These are phyloP conservation scores for Epichloe uncinata DNA, from an alignment of 2,329 filamentous ascomycete species.

Conservation along the genomic window DNA sequence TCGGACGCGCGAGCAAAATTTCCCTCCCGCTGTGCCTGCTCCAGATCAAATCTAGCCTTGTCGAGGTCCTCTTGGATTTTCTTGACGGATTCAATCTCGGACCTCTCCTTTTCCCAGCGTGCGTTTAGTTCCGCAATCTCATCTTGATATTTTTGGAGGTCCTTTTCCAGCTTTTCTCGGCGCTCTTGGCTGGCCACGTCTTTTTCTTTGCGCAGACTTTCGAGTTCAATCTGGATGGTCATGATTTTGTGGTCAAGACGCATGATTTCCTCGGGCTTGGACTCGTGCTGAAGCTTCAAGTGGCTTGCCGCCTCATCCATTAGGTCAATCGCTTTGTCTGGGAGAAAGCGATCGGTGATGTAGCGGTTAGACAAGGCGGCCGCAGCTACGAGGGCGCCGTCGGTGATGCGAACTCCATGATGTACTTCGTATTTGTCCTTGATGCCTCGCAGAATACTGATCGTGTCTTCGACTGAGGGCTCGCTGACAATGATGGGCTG, in stretches of 20 bases:
- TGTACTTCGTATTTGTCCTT: constrained; percentile 97
- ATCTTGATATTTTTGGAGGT: constrained; percentile 62
- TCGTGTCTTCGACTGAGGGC: constrained; percentile 79
- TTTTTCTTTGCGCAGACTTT: constrained; percentile 86
- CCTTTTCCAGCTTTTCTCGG: constrained; percentile 69
- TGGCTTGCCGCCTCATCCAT: constrained; percentile 93
- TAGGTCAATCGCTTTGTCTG: constrained; percentile 93
- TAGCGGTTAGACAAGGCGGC: constrained; percentile 90
- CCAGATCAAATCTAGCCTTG: constrained; percentile 69
- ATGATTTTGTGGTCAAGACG: constrained; percentile 88
- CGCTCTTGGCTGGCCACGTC: constrained; percentile 82
- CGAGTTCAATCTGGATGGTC: constrained; percentile 93
- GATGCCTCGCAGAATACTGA: constrained; percentile 90
- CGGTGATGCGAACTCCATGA: constrained; percentile 89
- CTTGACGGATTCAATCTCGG: constrained; percentile 78
- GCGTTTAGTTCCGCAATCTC: constrained; percentile 63
- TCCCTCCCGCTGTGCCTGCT: constrained; percentile 74
- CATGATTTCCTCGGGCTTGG: constrained; percentile 90
- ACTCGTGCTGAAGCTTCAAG: constrained; percentile 84
- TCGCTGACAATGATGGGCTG: constrained; percentile 92
- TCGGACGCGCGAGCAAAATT: constrained; percentile 88
- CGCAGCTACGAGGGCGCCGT: constrained; percentile 81
- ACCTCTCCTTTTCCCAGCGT: constrained; percentile 81
- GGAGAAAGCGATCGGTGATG: constrained; percentile 88
- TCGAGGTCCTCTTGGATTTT: constrained; percentile 81